Base-by-base conservation (phyloP, 1,284 basidiomycete genomes). In the Apiotrichum sp. region DNA sequence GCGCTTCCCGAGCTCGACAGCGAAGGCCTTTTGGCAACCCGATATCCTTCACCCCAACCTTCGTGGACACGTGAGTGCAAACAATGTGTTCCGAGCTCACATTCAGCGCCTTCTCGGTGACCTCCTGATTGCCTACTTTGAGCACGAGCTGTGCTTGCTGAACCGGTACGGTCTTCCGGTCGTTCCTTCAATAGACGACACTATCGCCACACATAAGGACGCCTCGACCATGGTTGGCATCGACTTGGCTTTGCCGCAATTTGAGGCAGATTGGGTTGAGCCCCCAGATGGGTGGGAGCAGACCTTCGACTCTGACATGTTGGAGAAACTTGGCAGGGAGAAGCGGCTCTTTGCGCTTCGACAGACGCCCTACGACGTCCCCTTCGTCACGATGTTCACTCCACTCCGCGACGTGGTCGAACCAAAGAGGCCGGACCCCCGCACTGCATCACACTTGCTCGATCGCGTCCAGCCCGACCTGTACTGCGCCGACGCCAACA, bases 401-500 rank as follows among this genome's bases (percentile, higher is more conserved):
- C 71, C 74, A 0, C 58, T 75, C 2, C 56, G 71, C 14, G 71
- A 73, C 38, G 65, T 74, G 4, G 36, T 75, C 32, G 60, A 71
- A 53, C 68, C 68, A 3, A 47, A 41, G 0, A 33, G 61, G 33
- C 55, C 62, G 0, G 72, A 75, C 53, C 72, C 73, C 1, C 3
- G 22, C 0, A 54, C 61, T 0, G 61, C 67, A 0, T 47, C 59
- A n/a, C 63, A 67, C 34, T 62, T 76, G 40, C 54, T 67, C 5
- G 54, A 62, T 2, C 56, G 74, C 29, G 61, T 67, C 6, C 72
- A 76, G 53, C 74, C 74, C 0, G 58, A 67, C 38, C 61, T 71
- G 58, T 76, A 72, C 57, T 76, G 74, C 53, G 74, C 72, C 5
- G 74, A 76, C 49, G 74, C 74, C 8, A 76, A 76, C 44, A 70